Evolutionary conservation across 805 yeast species (phyloP), one percentile per base, ranked within the genome.

Genomic region (Hanseniaspora jakobsenii): DNA sequence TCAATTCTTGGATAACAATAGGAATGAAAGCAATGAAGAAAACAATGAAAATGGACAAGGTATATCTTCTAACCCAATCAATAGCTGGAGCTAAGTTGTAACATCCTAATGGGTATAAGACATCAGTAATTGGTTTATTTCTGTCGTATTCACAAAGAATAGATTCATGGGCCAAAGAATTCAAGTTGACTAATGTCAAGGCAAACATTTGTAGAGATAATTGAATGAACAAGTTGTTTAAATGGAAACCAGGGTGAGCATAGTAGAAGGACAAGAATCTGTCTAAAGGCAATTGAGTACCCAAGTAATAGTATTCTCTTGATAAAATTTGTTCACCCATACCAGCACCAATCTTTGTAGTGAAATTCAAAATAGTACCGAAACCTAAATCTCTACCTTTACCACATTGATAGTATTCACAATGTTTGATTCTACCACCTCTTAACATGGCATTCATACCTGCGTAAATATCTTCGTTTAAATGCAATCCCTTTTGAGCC

Each of bases 261-360:
- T 79, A 81, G 66, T 78, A 81, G 68, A 81, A 81, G 8, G 89
- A 78, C 51, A 81, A 69, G 70, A 81, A 78, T 63, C 89, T 72
- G 60, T 81, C 89, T 55, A 81, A 63, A 35, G 89, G 91, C 50
- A 81, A 66, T 57, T 78, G 86, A 30, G 89, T 78, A 56, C 89
- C 85, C 61, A 81, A 62, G 62, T 81, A 80, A 63, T 77, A 81
- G 60, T 81, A 81, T 61, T 81, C 93, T 65, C 93, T 72, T 22
- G 87, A 80, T 49, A 81, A 66, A 78, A 81, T 78, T 62, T 81
- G 93, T 64, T 81, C 93, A 62, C 91, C 91, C 93, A 81, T 81
- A 65, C 93, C 93, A 53, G 91, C 87, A 64, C 93, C 93, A 71
- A 81, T 81, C 65, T 81, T 81, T 32, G 87, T 81, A 18, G 86